Base-by-base conservation (phyloP, 441 rosid genomes). In the Brassica balearica region DNA sequence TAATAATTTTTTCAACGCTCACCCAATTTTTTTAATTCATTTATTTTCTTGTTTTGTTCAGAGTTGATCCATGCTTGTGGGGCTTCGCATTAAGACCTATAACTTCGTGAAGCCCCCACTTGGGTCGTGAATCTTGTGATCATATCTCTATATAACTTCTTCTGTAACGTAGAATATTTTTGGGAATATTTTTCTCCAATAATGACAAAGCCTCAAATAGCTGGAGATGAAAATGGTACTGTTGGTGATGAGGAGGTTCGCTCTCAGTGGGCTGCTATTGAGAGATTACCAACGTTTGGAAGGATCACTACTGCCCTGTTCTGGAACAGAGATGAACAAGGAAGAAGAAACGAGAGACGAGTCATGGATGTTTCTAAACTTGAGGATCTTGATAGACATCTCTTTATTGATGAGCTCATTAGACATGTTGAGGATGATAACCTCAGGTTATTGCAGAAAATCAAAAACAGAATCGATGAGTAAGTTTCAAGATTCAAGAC, bases 391-490 rank as follows among this genome's bases (percentile, higher is more conserved):
- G 86, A 88, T 48, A 75, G 89, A 20, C 93, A 73, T 5, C 8
- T 87, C 71, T 87, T 51, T 68, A 53, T 19, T 17, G 77, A 87
- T 80, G 86, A 94, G 81, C 80, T 93, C 0, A 78, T 93, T 5
- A 86, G 77, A 60, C 77, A 86, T 69, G 89, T 89, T 5, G 94
- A 90, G 43, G 84, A 82, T 48, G 95, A 93, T 48, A 89, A 90
- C 56, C 94, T 85, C 81, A 76, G 76, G 65, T 86, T 93, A 85
- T 71, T 91, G 88, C 69, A 86, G 69, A 89, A 89, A 80, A 88
- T 93, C 29, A 87, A 68, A 58, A 76, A 86, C n/a, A 88, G 95
- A 56, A 85, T 88, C 62, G 91, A 93, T 0, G 77, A 88, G 98
- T 91, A 77, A 59, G 72, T 56, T 10, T 22, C 36, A 60, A 8